Evolutionary conservation across 139 green algal genomes (phyloP).

Genomic region (Tetradesmus obliquus): DNA sequence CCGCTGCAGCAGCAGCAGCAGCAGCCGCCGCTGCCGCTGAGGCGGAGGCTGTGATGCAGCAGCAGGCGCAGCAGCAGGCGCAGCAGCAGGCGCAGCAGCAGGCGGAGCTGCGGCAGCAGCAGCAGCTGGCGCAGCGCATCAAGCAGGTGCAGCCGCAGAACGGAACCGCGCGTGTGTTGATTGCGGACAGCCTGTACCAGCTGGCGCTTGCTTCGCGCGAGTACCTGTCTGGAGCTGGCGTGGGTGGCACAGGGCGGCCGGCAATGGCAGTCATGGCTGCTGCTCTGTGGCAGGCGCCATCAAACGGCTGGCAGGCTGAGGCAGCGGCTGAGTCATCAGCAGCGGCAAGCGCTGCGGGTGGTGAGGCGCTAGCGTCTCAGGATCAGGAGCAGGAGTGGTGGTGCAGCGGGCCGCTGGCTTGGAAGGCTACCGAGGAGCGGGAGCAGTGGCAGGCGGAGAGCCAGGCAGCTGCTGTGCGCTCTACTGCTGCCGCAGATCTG

Average conservation of each 20-base stretch:
- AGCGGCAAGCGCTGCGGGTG: neutral
- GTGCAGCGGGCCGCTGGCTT: neutral
- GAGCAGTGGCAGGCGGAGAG: constrained; percentile 35
- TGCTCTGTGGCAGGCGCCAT: neutral
- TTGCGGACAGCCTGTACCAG: neutral
- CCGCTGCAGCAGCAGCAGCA: neutral
- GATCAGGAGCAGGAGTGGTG: constrained; percentile 34
- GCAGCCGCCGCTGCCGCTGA: neutral
- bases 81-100: neutral
- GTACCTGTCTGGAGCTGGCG: neutral
- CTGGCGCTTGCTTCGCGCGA: neutral
- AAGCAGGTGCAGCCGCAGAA: neutral
- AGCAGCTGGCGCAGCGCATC: neutral
- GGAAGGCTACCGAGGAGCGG: constrained; percentile 25
- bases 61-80: neutral
- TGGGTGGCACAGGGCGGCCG: neutral
- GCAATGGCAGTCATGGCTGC: constrained; percentile 3
- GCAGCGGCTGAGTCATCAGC: neutral
- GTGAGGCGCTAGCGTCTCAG: neutral
- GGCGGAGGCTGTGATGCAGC: neutral
- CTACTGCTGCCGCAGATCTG: neutral
- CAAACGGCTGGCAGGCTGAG: neutral
- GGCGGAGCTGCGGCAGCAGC: neutral
- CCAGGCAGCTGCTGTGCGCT: neutral
- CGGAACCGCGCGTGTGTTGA: neutral